Percentiles rank a stretch among this genome's conserved stretches.
Conservation (phyloP, 2,329 filamentous ascomycete genomes). For the Xylariaceae sp. region DNA sequence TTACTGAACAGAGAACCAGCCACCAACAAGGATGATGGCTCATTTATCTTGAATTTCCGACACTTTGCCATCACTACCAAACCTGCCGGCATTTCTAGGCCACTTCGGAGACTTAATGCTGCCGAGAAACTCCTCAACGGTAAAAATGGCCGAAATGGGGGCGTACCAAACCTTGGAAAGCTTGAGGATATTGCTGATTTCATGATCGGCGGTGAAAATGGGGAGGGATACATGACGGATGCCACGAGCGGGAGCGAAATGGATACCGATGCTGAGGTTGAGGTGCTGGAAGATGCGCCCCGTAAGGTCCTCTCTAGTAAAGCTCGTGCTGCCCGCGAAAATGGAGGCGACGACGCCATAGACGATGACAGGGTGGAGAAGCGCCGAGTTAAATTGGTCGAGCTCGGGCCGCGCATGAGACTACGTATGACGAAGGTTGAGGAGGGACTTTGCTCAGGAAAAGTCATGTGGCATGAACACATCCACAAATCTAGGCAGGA, state of each 20-base stretch:
- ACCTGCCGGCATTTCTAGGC: slow-evolving; percentile 76
- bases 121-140: slow-evolving; percentile 71
- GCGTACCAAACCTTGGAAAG: slow-evolving; percentile 82
- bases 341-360: slow-evolving; percentile 42
- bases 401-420: slow-evolving; percentile 85
- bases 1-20: slow-evolving; percentile 76
- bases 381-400: slow-evolving; percentile 84
- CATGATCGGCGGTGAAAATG: slow-evolving; percentile 76
- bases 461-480: slow-evolving; percentile 96
- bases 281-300: slow-evolving; percentile 65
- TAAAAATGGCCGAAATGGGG: slow-evolving; percentile 61
- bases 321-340: slow-evolving; percentile 46
- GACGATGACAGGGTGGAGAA: slow-evolving; percentile 64
- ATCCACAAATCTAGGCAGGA: slow-evolving; percentile 80
- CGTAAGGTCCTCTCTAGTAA: slow-evolving; percentile 55
- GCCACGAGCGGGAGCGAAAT: slow-evolving; percentile 81
- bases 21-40: slow-evolving; percentile 54
- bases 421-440: slow-evolving; percentile 92
- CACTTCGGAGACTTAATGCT: slow-evolving; percentile 76
- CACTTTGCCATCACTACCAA: slow-evolving; percentile 96
- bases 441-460: slow-evolving; percentile 83
- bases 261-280: slow-evolving; percentile 93
- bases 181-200: slow-evolving; percentile 93
- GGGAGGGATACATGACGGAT: slow-evolving; percentile 81
- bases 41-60: slow-evolving; percentile 79